phyloP scores from a whole-genome alignment of 2,329 filamentous ascomycete genomes.

The Fonsecaea monophora region DNA sequence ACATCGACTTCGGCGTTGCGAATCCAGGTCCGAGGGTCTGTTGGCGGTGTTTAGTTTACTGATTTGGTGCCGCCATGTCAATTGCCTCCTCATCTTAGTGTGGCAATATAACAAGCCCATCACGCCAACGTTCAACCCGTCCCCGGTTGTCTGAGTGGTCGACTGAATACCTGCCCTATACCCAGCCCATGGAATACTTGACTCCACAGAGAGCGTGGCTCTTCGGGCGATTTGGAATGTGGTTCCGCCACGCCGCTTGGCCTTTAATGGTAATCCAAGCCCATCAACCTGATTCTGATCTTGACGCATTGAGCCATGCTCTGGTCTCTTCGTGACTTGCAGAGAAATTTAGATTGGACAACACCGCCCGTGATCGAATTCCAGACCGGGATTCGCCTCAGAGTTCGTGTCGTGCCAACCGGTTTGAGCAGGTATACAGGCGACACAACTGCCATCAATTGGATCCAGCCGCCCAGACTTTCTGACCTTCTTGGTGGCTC shows the following conservation, averaged over 20 bases:
- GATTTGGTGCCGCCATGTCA: neutral
- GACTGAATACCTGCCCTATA: neutral
- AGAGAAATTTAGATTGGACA: neutral
- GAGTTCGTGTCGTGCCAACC: neutral
- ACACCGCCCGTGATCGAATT: neutral
- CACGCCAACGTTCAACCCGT: neutral
- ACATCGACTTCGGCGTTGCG: neutral
- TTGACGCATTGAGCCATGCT: neutral
- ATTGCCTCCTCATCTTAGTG: neutral
- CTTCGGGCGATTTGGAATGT: neutral
- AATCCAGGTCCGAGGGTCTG: neutral
- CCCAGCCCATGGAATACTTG: neutral
- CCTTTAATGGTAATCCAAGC: neutral
- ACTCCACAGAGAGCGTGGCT: neutral
- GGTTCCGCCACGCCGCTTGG: neutral
- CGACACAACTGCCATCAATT: neutral
- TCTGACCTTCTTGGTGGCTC: slow-evolving; percentile 14
- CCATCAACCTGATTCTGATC: slow-evolving; percentile 5
- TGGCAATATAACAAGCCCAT: neutral
- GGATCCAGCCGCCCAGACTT: neutral
- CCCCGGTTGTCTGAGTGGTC: neutral
- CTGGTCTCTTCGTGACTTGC: neutral
- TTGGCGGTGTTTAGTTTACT: neutral
- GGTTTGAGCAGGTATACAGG: neutral
- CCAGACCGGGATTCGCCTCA: slow-evolving; percentile 4